Percentiles rank a stretch among this genome's conserved stretches.
phyloP scores from a whole-genome alignment of 2,329 filamentous ascomycete genomes.

The Aspergillaceae sp. region DNA sequence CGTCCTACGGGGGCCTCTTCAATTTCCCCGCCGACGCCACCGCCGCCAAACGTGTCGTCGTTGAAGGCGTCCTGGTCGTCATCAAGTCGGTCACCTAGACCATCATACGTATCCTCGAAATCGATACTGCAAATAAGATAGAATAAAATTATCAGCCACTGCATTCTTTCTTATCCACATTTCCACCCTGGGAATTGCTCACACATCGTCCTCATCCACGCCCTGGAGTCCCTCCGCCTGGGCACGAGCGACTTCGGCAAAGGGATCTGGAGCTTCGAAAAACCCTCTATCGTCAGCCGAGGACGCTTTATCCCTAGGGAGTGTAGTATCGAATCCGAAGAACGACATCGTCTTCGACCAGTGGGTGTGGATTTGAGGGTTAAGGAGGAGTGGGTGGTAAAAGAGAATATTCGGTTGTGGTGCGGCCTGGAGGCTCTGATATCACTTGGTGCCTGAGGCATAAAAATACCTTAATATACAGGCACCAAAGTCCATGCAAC shows the following conservation, averaged over 20 bases:
- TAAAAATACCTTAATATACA: too few species aligned
- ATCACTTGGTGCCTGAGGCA: slow-evolving; percentile 6
- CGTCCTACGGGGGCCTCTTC: slow-evolving; percentile 57
- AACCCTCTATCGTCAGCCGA: slow-evolving; percentile 56
- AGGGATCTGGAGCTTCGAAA: slow-evolving; percentile 84
- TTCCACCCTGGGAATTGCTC: slow-evolving; percentile 33
- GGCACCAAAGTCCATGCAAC: too few species aligned
- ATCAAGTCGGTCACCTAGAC: slow-evolving; percentile 79
- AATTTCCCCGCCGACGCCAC: slow-evolving; percentile 40
- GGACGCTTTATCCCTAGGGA: slow-evolving; percentile 59
- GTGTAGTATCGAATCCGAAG: slow-evolving; percentile 73
- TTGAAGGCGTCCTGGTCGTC: slow-evolving; percentile 93
- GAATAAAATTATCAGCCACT: slow-evolving; percentile 1
- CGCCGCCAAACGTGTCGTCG: slow-evolving; percentile 70
- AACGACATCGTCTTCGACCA: slow-evolving; percentile 62
- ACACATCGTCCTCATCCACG: slow-evolving; percentile 52
- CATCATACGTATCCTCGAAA: slow-evolving; percentile 97
- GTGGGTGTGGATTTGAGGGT: slow-evolving; percentile 8
- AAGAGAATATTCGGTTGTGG: slow-evolving; percentile 6
- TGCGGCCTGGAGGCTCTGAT: slow-evolving; percentile 10
- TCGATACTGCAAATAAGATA: slow-evolving; percentile 50
- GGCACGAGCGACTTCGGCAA: slow-evolving; percentile 65
- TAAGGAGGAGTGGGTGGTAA: slow-evolving; percentile 10
- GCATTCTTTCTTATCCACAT: not conserved
- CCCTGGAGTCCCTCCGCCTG: slow-evolving; percentile 36